A percentile compares a stretch with the other conserved stretches of the same genome.
Conservation (phyloP, 768 basidiomycete species). For the Boletellus ananiceps region DNA sequence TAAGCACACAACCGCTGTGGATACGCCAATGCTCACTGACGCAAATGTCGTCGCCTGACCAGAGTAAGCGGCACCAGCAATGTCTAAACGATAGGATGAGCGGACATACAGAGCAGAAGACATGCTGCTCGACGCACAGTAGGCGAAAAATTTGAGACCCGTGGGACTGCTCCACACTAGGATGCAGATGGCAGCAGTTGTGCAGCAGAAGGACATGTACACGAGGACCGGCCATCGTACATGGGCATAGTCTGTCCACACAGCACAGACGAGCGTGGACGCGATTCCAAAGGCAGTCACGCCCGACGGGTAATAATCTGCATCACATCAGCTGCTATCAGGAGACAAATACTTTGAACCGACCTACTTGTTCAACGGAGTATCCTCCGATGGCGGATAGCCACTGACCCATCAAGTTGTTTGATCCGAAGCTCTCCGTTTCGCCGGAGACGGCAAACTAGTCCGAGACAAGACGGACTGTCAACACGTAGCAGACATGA, state of each 20-base stretch:
- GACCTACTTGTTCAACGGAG: slow-evolving; percentile 59
- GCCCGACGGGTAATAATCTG: slow-evolving; percentile 58
- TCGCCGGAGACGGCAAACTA: slow-evolving; percentile 68
- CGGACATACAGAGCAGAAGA: neutral
- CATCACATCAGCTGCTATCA: slow-evolving; percentile 8
- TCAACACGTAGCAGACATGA: neutral
- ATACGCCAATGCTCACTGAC: slow-evolving; percentile 31
- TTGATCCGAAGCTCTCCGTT: slow-evolving; percentile 63
- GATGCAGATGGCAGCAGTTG: slow-evolving; percentile 52
- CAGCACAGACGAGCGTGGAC: slow-evolving; percentile 58
- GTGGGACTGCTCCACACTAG: slow-evolving; percentile 58
- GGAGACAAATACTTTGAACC: slow-evolving; percentile 4
- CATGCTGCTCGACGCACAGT: slow-evolving; percentile 41
- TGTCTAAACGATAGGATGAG: slow-evolving; percentile 31
- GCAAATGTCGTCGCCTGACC: slow-evolving; percentile 77
- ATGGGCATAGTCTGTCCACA: slow-evolving; percentile 56
- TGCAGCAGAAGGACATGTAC: slow-evolving; percentile 54
- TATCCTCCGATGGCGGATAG: slow-evolving; percentile 57
- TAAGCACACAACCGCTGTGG: neutral
- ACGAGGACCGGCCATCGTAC: slow-evolving; percentile 63
- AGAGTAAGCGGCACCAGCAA: slow-evolving; percentile 64
- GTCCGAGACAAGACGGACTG: neutral
- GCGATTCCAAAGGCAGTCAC: slow-evolving; percentile 60
- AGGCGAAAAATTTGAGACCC: slow-evolving; percentile 70
- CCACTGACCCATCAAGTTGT: slow-evolving; percentile 73